Conservation (phyloP, 805 yeast genomes). For the Komagataella ulmi region DNA sequence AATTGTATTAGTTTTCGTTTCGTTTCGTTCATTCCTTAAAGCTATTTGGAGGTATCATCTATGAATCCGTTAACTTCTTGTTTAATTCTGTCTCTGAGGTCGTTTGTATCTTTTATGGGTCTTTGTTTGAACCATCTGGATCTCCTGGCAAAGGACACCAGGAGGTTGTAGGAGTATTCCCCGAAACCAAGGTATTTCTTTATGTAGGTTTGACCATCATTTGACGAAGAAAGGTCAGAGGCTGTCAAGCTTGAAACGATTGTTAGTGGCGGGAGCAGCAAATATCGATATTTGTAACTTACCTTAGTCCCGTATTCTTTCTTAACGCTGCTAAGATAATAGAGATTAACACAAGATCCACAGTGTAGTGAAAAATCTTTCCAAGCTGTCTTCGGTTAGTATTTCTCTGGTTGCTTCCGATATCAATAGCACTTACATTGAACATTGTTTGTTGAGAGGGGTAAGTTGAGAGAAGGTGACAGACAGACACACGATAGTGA, state of each 20-base stretch:
- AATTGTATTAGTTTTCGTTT: not conserved
- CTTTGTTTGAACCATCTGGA: constrained; percentile 39
- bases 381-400: constrained; percentile 29
- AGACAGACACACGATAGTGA: not conserved
- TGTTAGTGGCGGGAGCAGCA: not conserved
- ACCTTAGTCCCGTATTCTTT: constrained; percentile 64
- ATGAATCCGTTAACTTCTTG: constrained; percentile 12
- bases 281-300: constrained; percentile 6
- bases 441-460: not conserved
- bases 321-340: constrained; percentile 79
- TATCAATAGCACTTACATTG: not conserved
- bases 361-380: constrained; percentile 51
- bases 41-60: not conserved
- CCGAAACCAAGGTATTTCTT: constrained; percentile 45
- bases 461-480: not conserved
- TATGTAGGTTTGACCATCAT: constrained; percentile 26
- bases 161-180: constrained; percentile 39
- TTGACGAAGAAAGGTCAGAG: constrained; percentile 26
- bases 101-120: constrained; percentile 15
- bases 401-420: not conserved
- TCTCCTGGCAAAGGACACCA: constrained; percentile 28
- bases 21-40: not conserved
- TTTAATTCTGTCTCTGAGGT: constrained; percentile 14
- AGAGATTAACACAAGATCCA: constrained; percentile 70
- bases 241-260: constrained; percentile 5